A percentile compares a stretch with the other conserved stretches of the same genome.
These are phyloP conservation scores for Cytospora paraplurivora DNA, from an alignment of 2,329 filamentous ascomycete genomes.

Conservation along the genomic window DNA sequence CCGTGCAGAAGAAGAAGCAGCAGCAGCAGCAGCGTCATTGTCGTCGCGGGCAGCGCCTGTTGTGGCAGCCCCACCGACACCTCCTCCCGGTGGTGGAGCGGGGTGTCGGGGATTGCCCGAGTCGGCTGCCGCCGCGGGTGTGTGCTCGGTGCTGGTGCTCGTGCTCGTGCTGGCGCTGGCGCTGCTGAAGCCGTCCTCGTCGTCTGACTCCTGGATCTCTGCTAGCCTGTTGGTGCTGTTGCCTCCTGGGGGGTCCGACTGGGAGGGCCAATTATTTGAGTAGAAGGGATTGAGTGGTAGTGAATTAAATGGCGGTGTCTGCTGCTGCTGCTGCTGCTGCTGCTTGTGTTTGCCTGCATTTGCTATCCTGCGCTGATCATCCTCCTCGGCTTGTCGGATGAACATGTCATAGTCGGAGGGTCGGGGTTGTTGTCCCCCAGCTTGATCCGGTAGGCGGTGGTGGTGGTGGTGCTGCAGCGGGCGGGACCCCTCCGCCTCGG, in stretches of 20 bases:
- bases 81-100: no score
- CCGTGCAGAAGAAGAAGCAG: not conserved
- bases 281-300: constrained; percentile 24
- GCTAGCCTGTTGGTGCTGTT: constrained; percentile 4
- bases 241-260: not conserved
- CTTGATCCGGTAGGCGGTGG: not conserved
- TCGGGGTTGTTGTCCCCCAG: not conserved
- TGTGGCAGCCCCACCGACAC: no score
- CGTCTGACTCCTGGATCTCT: constrained; percentile 21
- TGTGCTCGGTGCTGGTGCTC: not conserved
- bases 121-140: no score
- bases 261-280: constrained; percentile 15
- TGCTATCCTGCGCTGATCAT: constrained; percentile 9
- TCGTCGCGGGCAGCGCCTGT: not conserved
- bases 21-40: not conserved
- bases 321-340: no score
- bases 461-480: not conserved
- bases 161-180: not conserved
- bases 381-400: constrained; percentile 19
- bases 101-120: no score
- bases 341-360: no score
- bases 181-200: not conserved
- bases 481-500: constrained; percentile 1
- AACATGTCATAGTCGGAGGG: constrained; percentile 24
- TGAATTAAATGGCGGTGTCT: no score